These are phyloP conservation scores for Cupressus sempervirens DNA, from an alignment of 75 land plant genomes.

Conservation along the genomic window DNA sequence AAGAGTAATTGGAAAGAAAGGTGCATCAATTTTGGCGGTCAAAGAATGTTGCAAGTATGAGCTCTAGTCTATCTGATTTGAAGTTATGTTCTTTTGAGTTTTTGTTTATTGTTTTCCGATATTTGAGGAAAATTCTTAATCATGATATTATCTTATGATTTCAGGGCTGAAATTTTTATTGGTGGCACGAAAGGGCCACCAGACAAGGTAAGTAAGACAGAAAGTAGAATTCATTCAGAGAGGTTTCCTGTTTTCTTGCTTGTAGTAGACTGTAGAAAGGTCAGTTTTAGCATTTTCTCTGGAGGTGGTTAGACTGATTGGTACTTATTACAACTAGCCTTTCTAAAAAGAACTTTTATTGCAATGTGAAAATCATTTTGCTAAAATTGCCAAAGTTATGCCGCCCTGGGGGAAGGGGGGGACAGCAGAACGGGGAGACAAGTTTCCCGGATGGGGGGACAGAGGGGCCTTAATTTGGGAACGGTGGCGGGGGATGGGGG, in stretches of 20 bases:
- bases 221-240: not conserved
- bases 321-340: not conserved
- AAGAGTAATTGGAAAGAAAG: slow-evolving; percentile 69
- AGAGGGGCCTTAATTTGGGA: too few relatives aligned
- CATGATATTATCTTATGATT: slow-evolving; percentile 7
- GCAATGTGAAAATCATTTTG: not conserved
- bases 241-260: not conserved
- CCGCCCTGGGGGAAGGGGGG: too few relatives aligned
- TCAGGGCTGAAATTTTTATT: slow-evolving; percentile 77
- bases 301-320: not conserved
- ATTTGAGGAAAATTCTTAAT: not conserved
- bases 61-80: not conserved
- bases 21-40: slow-evolving; percentile 61
- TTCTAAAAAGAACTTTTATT: not conserved
- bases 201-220: slow-evolving; percentile 56
- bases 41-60: slow-evolving; percentile 85
- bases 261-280: not conserved
- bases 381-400: too few relatives aligned
- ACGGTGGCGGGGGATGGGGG: too few relatives aligned
- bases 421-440: too few relatives aligned
- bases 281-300: not conserved
- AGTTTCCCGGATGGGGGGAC: too few relatives aligned
- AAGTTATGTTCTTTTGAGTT: not conserved
- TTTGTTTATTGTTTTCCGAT: not conserved
- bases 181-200: slow-evolving; percentile 89